Base-by-base conservation (phyloP, 352 stramenopile genomes). In the Phytophthora lateralis region DNA sequence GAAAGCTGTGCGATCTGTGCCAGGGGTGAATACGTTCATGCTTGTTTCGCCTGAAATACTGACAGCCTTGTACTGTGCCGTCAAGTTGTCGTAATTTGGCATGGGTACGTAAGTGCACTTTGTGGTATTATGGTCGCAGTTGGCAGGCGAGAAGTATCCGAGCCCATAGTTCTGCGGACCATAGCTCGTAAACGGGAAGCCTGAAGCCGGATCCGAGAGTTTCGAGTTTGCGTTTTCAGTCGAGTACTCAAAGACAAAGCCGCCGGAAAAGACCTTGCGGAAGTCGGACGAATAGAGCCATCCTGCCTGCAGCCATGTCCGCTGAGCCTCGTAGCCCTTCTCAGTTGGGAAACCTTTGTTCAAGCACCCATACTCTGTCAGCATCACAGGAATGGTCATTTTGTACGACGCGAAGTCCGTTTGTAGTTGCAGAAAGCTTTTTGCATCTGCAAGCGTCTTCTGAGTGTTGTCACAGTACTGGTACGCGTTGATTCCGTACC, bases 401-500 rank as follows among this genome's bases (percentile, higher is more conserved):
- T 81, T 71, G 53, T 80, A 89, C 2, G 42, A 39, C 26, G 53
- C 38, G 48, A 94, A 95, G 41, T 83, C 70, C 2, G 61, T 68
- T 15, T 78, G 59, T 6, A 96, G 63, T 8, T 78, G 42, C 12
- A 75, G 56, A 48, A 86, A 94, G 6, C 87, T 79, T 9, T 32
- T 41, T 5, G 78, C 71, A 38, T 81, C 69, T 24, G 37, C 59
- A 30, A 77, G 55, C 10, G 61, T 62, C 6, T 67, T 83, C 21
- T 68, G 52, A 4, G 26, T 37, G n/a, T 55, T 62, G 44, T 95
- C 82, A 60, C 89, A 97, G 52, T 88, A 79, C 45, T 86, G 63
- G 52, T 96, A 95, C 42, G 78, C 63, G 62, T 96, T 97, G 35
- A 96, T 47, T 14, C 85, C 88, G 48, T 90, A 94, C 83, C 83